Conservation (phyloP, 805 yeast genomes). For the Blastobotrys attinorum region DNA sequence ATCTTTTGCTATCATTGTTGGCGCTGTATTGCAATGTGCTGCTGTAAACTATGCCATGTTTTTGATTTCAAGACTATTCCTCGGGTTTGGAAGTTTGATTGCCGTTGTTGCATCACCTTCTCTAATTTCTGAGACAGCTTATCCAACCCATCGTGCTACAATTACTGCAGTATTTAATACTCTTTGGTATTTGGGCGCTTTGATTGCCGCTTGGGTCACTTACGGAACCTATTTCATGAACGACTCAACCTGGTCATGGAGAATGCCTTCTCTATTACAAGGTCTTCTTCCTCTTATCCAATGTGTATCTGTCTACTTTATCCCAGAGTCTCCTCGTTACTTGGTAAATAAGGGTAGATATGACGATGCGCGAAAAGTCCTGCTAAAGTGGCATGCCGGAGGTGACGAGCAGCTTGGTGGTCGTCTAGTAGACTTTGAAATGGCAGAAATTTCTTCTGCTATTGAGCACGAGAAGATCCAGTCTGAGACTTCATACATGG, state of each 20-base stretch:
- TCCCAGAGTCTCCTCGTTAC: constrained; percentile 90
- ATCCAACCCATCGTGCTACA: constrained; percentile 5
- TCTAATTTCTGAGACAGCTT: constrained; percentile 40
- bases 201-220: constrained; percentile 45
- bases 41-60: constrained; percentile 48
- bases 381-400: constrained; percentile 14
- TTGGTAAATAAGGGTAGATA: constrained; percentile 58
- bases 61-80: constrained; percentile 58
- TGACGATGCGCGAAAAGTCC: constrained; percentile 34
- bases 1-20: constrained; percentile 44
- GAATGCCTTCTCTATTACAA: constrained; percentile 70
- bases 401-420: constrained; percentile 10
- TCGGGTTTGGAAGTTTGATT: constrained; percentile 71
- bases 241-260: constrained; percentile 47
- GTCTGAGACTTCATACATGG: constrained; percentile 2
- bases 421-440: constrained; percentile 9
- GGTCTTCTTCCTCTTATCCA: constrained; percentile 51
- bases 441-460: constrained; percentile 9
- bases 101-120: constrained; percentile 69
- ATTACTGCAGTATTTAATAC: constrained; percentile 27
- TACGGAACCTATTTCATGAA: constrained; percentile 42
- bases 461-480: constrained; percentile 3
- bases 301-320: constrained; percentile 40
- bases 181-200: constrained; percentile 47
- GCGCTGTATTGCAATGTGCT: constrained; percentile 43